Conservation (phyloP, 106 monocot species). For the Iris macrosiphon region DNA sequence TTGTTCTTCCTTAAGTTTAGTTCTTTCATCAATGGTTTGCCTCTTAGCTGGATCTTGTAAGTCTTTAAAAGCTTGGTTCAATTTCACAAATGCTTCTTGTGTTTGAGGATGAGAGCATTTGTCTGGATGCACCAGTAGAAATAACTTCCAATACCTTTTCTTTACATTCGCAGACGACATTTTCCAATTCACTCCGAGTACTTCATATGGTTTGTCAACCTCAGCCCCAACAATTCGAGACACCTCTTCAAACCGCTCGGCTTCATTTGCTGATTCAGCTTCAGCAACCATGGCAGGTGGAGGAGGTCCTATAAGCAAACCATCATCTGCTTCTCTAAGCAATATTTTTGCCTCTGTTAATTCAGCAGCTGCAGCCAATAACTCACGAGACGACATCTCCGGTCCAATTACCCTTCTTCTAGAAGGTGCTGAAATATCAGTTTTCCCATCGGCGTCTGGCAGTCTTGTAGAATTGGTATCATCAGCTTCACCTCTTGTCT, state of each 20-base stretch:
- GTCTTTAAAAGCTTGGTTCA: too few relatives aligned
- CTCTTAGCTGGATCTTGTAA: too few relatives aligned
- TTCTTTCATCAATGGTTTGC: too few relatives aligned
- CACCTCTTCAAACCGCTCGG: constrained; percentile 99
- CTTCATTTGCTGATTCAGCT: constrained; percentile 95
- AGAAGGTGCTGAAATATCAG: constrained; percentile 23
- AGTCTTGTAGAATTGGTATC: constrained; percentile 7
- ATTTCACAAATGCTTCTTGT: too few relatives aligned
- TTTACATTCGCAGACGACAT: constrained; percentile 84
- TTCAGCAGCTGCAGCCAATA: constrained; percentile 92
- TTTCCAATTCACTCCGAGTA: constrained; percentile 90
- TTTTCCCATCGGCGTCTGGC: constrained; percentile 14
- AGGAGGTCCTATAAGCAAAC: constrained; percentile 92
- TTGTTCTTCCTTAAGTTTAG: too few relatives aligned
- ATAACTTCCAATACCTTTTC: too few relatives aligned
- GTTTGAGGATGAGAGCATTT: too few relatives aligned
- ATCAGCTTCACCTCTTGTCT: constrained; percentile 8
- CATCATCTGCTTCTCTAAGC: constrained; percentile 62
- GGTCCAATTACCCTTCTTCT: constrained; percentile 90
- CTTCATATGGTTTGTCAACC: constrained; percentile 75
- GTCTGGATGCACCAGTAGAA: too few relatives aligned
- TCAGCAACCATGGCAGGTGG: constrained; percentile 90
- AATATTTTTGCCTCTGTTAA: constrained; percentile 71
- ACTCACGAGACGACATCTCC: constrained; percentile 90
- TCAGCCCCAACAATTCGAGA: constrained; percentile 66